Conservation (phyloP, 805 yeast species). For the Candida quercuum region DNA sequence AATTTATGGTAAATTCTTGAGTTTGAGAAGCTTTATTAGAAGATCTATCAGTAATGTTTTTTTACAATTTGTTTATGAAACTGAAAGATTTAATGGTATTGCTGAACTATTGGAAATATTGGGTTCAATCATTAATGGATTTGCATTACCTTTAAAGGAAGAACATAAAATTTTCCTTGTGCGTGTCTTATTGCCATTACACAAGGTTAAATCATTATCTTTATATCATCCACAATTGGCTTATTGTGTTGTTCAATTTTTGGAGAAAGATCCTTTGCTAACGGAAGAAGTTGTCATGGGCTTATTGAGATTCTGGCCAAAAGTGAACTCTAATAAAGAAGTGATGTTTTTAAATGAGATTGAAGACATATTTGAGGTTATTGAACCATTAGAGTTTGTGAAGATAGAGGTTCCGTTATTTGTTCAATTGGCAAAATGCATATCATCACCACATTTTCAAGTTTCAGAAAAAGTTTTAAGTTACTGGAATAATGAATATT, state of each 20-base stretch:
- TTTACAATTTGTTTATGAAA: constrained; percentile 88
- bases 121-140: constrained; percentile 95
- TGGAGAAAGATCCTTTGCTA: constrained; percentile 87
- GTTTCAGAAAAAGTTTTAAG: constrained; percentile 93
- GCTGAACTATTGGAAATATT: constrained; percentile 92
- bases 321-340: constrained; percentile 90
- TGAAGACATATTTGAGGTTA: constrained; percentile 94
- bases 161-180: constrained; percentile 91
- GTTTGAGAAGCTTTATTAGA: constrained; percentile 84
- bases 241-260: constrained; percentile 92
- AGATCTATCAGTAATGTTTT: constrained; percentile 90
- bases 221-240: constrained; percentile 96
- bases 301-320: constrained; percentile 92
- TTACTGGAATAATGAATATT: constrained; percentile 93
- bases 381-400: constrained; percentile 88
- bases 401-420: constrained; percentile 90
- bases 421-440: constrained; percentile 91
- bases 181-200: constrained; percentile 85
- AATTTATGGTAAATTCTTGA: constrained; percentile 90
- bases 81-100: constrained; percentile 92
- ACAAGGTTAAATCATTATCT: constrained; percentile 83
- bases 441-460: constrained; percentile 93
- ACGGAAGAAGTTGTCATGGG: constrained; percentile 98
- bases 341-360: constrained; percentile 93
- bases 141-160: constrained; percentile 94